A percentile compares a stretch with the other conserved stretches of the same genome.
These are phyloP conservation scores for Epichloe elymi DNA, from an alignment of 2,329 filamentous ascomycete species.

Conservation along the genomic window DNA sequence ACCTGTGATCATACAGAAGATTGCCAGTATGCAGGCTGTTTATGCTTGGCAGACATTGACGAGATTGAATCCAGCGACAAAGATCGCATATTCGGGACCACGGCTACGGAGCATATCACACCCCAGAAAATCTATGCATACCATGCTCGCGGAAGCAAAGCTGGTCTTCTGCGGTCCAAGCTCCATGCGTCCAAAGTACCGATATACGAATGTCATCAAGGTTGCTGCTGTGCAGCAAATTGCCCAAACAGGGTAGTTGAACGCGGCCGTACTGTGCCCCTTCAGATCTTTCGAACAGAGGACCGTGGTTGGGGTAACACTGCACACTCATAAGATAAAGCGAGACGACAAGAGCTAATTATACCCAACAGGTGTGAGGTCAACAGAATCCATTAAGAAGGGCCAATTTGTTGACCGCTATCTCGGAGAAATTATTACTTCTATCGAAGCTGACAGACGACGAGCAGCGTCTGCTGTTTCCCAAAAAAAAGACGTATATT, in stretches of 20 bases:
- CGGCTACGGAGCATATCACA: conserved; percentile 15
- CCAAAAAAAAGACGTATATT: conserved; percentile 60
- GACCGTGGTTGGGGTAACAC: conserved; percentile 61
- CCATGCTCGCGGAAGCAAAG: conserved; percentile 37
- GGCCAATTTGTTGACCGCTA: conserved; percentile 76
- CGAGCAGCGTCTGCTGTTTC: conserved; percentile 41
- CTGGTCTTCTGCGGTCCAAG: conserved; percentile 37
- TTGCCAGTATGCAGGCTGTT: conserved; percentile 55
- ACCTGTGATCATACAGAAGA: conserved; percentile 46
- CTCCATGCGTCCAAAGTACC: conserved; percentile 42
- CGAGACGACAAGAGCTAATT: not conserved
- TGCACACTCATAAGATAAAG: not conserved
- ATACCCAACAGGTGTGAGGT: conserved; percentile 42
- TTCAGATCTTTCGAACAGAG: conserved; percentile 65
- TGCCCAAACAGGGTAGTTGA: conserved; percentile 71
- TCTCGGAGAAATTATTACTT: conserved; percentile 57
- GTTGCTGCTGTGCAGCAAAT: conserved; percentile 47
- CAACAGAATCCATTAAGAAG: conserved; percentile 47
- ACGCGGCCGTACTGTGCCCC: conserved; percentile 52
- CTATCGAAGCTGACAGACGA: conserved; percentile 49
- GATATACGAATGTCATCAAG: conserved; percentile 70
- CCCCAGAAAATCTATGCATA: conserved; percentile 45
- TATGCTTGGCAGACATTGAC: conserved; percentile 53
- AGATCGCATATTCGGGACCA: conserved; percentile 9
- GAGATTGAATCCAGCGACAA: conserved; percentile 6